A percentile compares a stretch with the other conserved stretches of the same genome.
Conservation (phyloP, 2,329 filamentous ascomycete species). For the Massarina eburnea region DNA sequence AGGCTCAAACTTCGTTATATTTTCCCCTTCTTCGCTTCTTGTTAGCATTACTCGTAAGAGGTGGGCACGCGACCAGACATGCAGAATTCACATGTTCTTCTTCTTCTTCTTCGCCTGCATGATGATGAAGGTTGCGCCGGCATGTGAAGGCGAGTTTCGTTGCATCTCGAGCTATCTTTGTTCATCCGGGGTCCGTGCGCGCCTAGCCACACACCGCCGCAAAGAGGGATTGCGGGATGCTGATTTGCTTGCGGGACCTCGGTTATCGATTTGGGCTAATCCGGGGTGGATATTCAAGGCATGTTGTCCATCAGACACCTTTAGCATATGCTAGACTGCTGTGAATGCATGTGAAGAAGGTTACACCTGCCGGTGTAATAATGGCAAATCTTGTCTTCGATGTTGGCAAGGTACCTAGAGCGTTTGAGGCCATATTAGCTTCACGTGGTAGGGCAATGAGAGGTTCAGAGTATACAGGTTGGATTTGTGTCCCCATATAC, state of each 20-base stretch:
- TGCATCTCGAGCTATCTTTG: too few relatives aligned
- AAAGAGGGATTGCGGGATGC: not conserved
- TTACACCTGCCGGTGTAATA: too few relatives aligned
- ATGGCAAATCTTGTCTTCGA: too few relatives aligned
- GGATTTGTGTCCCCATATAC: too few relatives aligned
- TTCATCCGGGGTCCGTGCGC: not conserved
- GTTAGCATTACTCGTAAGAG: too few relatives aligned
- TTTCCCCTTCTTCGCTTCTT: too few relatives aligned
- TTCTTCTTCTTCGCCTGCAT: conserved; percentile 5
- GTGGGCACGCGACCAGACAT: conserved; percentile 22
- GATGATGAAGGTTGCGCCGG: not conserved
- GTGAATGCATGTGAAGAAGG: not conserved
- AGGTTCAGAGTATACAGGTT: too few relatives aligned
- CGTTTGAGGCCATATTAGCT: too few relatives aligned
- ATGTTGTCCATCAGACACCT: conserved; percentile 6
- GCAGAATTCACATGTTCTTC: conserved; percentile 28
- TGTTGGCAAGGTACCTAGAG: too few relatives aligned
- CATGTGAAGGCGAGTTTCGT: conserved; percentile 30
- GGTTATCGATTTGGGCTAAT: conserved; percentile 8
- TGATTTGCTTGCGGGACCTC: conserved; percentile 8
- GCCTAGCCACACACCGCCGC: not conserved
- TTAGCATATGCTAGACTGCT: not conserved
- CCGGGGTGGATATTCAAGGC: conserved; percentile 2
- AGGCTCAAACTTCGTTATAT: too few relatives aligned
- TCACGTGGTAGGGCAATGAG: too few relatives aligned